Conservation (phyloP, 1,139 yeast genomes). For the Petasospora rhodanensis region DNA sequence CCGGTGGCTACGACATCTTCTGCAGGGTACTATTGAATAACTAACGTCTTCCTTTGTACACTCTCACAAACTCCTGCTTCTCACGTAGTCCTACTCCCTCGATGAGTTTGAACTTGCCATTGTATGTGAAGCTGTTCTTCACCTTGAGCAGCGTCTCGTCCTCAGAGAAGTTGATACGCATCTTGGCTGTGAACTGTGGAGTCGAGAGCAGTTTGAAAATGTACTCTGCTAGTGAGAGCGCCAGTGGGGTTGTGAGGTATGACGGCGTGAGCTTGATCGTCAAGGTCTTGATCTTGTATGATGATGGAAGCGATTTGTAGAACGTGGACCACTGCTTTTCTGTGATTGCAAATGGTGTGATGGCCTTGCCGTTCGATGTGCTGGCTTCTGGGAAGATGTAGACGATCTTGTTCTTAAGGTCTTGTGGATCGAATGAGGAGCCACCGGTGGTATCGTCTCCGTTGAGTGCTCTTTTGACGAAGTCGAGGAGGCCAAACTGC, state of each 20-base stretch:
- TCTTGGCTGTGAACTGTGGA: constrained; percentile 25
- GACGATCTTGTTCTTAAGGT: constrained; percentile 34
- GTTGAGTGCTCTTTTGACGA: constrained; percentile 34
- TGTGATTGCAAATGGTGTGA: constrained; percentile 41
- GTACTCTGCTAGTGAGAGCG: constrained; percentile 15
- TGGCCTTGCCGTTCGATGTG: constrained; percentile 58
- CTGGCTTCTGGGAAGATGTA: constrained; percentile 65
- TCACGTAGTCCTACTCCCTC: constrained; percentile 5
- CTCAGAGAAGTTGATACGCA: constrained; percentile 26
- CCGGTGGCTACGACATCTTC: no score
- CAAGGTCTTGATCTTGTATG: constrained; percentile 37
- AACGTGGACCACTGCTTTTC: constrained; percentile 24
- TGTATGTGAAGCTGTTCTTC: constrained; percentile 33
- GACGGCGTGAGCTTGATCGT: constrained; percentile 41
- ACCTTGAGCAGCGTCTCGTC: constrained; percentile 25
- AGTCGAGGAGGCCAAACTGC: constrained; percentile 33
- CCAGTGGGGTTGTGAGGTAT: constrained; percentile 29
- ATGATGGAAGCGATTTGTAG: constrained; percentile 18
- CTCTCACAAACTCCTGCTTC: constrained; percentile 7
- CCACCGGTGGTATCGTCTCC: constrained; percentile 6
- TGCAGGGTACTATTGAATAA: background rate
- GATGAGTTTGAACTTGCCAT: constrained; percentile 32
- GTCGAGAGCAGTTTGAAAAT: constrained; percentile 21
- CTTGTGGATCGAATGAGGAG: background rate
- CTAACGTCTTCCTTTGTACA: constrained; percentile 7